These are phyloP conservation scores for Musa itinerans DNA, from an alignment of 176 grass and related monocot genomes.

Conservation along the genomic window DNA sequence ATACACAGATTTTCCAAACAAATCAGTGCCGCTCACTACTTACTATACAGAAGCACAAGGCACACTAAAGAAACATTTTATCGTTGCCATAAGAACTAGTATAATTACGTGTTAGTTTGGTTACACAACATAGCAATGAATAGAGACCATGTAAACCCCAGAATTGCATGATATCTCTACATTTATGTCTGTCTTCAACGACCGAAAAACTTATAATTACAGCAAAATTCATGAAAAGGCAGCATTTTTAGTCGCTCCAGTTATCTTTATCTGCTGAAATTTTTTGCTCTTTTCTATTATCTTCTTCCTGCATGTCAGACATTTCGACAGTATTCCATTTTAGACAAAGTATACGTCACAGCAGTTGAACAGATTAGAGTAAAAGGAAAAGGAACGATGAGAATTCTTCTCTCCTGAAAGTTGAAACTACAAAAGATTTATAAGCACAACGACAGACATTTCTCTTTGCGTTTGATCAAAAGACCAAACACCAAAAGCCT, in stretches of 20 bases:
- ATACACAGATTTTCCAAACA: no score
- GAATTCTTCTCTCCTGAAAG: not conserved
- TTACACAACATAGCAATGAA: not conserved
- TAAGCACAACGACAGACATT: not conserved
- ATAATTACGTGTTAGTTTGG: not conserved
- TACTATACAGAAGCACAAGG: not conserved
- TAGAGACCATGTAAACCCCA: no score
- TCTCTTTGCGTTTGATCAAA: not conserved
- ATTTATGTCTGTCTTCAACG: not conserved
- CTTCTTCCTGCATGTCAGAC: constrained; percentile 37
- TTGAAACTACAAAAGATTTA: not conserved
- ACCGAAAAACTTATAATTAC: not conserved
- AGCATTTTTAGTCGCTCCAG: constrained; percentile 59
- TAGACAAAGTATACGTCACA: not conserved
- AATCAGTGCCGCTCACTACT: not conserved
- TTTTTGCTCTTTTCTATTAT: constrained; percentile 20
- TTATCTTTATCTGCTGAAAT: constrained; percentile 61
- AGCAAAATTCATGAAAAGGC: not conserved
- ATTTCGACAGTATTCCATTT: not conserved
- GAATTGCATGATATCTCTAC: no score
- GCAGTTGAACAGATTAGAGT: not conserved
- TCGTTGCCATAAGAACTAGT: not conserved
- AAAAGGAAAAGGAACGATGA: not conserved
- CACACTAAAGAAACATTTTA: not conserved
- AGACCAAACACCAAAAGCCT: not conserved